Evolutionary conservation across 345 rosid species (phyloP), one percentile per base, ranked within the genome.

Genomic region (Carallia pectinifolia): DNA sequence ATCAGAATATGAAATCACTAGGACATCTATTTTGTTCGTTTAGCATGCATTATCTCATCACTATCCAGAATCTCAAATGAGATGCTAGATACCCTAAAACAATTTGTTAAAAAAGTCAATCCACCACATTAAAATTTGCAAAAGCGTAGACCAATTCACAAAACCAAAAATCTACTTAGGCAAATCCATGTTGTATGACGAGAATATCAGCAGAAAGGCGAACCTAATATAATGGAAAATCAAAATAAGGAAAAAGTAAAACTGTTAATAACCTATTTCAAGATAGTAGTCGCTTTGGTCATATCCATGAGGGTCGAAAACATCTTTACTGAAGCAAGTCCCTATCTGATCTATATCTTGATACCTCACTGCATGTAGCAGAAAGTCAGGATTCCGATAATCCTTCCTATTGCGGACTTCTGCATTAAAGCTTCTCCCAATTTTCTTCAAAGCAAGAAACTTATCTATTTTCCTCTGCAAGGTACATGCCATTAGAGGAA

Each of bases 331-430:
- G 81, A 95, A 89, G 88, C 97, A 92, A 64, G 98, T 89, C 53
- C 99, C 98, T 38, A 83, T 85, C 86, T 89, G 94, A 76, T 95
- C 97, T 56, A 95, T 92, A 65, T 87, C 94, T 76, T 95, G 97
- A 77, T 92, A 92, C 77, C 87, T 87, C 71, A 95, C 99, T 0
- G 97, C 98, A 72, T 95, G 97, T 68, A 90, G 81, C 75, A 92
- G 81, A 73, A 95, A 95, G 75, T 92, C 98, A 1, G 97, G 99
- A 72, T 92, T 95, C 69, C 99, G 81, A 68, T 95, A 95, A 72
- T 90, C 98, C 81, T 95, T 95, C 71, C 87, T 89, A 85, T 92
- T 92, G 58, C 98, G 86, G 44, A 95, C 98, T 78, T 95, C 99
- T 13, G 91, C 85, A 81, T 92, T 95, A 83, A 92, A 95, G 75